Conservation (phyloP, 106 monocot genomes). For the Dioscorea zingiberensis region DNA sequence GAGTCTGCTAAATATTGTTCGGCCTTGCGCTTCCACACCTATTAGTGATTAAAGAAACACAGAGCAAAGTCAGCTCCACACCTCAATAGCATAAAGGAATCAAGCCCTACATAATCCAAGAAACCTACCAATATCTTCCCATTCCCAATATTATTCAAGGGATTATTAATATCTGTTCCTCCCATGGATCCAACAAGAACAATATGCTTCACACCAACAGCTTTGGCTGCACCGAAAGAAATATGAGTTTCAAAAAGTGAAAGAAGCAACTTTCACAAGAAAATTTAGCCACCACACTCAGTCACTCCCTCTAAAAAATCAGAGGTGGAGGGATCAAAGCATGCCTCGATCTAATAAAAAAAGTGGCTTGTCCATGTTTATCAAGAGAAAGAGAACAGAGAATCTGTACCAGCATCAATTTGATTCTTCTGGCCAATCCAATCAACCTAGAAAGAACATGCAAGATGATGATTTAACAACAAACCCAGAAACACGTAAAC, state of each 20-base stretch:
- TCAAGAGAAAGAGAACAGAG: too few relatives aligned
- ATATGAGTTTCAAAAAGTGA: background rate
- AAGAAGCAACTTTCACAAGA: too few relatives aligned
- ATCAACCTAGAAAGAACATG: constrained; percentile 59
- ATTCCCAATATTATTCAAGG: constrained; percentile 83
- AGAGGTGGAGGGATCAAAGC: too few relatives aligned
- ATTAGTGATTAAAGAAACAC: background rate
- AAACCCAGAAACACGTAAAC: background rate
- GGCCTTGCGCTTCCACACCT: constrained; percentile 98
- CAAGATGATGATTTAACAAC: background rate
- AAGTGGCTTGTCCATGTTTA: too few relatives aligned
- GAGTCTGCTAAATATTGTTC: constrained; percentile 95
- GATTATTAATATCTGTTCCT: constrained; percentile 78
- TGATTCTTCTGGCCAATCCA: constrained; percentile 99
- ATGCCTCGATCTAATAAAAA: too few relatives aligned
- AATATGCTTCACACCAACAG: constrained; percentile 85
- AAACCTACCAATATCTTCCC: constrained; percentile 83
- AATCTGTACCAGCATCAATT: constrained; percentile 72
- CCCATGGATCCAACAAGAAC: constrained; percentile 99
- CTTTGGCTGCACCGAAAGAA: constrained; percentile 43
- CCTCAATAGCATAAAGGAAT: too few relatives aligned
- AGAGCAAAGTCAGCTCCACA: too few relatives aligned
- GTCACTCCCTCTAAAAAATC: too few relatives aligned
- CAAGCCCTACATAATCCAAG: too few relatives aligned
- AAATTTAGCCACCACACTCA: too few relatives aligned